Evolutionary conservation across 2,329 filamentous ascomycete genomes (phyloP), one percentile per base, ranked within the genome.

Genomic region (Paraphoma sp.): DNA sequence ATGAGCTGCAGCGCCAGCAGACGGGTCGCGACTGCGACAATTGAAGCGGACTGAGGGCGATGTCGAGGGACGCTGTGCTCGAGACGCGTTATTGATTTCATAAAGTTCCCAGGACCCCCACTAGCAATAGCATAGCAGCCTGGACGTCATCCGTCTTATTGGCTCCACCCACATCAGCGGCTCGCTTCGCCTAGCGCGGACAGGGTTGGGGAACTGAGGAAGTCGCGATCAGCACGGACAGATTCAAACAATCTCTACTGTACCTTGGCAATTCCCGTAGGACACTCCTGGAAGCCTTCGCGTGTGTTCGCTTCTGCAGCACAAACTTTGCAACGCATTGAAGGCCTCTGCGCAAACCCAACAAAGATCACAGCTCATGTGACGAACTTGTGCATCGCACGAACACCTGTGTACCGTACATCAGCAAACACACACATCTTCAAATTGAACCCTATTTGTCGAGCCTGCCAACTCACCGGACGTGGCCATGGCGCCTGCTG

Each of bases 11-110:
- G 54, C 57, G 49, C 56, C 54, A 40, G 18, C 52, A 31, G 16
- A 40, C 47, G 31, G 30, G 49, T 10, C 31, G 46, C 17, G 38
- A 29, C 36, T 29, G 50, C 28, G 29, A 48, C 14, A 42, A 51
- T 58, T 47, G 41, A 54, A 53, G 38, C n/a, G 41, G 78, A 60
- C 70, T 67, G 84, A 75, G 68, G 91, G 90, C 9, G 69, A 96
- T 88, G 79, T 96, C 92, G 59, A 87, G 87, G 76, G 86, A 69
- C 96, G 88, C 67, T 96, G 75, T 96, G 94, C 73, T 65, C 47
- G 45, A 42, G 50, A 57, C 50, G 54, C 54, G 54, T 57, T 53
- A 28, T 30, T 23, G 40, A 49, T 17, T 51, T 53, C 54, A 53
- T 36, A 23, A 49, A 48, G 48, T 51, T 51, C 30, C 31, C 44